A percentile compares a stretch with the other conserved stretches of the same genome.
Conservation (phyloP, 345 rosid genomes). For the Linum tenue region DNA sequence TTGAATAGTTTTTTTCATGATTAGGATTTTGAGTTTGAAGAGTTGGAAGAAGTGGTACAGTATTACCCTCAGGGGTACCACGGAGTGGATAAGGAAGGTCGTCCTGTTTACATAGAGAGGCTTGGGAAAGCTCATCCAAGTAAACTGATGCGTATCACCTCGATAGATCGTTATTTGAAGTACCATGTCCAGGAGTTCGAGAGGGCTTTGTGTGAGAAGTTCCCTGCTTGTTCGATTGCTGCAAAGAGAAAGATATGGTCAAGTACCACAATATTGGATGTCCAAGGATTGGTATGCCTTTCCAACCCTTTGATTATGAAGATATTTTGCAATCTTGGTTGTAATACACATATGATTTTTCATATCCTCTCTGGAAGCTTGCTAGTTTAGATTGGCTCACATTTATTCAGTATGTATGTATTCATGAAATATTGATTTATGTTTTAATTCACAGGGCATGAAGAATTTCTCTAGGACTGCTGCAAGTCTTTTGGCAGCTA, state of each 20-base stretch:
- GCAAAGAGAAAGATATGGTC: slow-evolving; percentile 68
- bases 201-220: slow-evolving; percentile 71
- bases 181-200: slow-evolving; percentile 98
- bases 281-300: slow-evolving; percentile 71
- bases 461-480: slow-evolving; percentile 85
- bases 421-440: background rate
- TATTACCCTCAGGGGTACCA: slow-evolving; percentile 96
- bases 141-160: slow-evolving; percentile 75
- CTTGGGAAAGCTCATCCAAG: slow-evolving; percentile 90
- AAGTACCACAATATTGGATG: slow-evolving; percentile 85
- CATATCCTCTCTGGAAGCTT: background rate
- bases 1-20: background rate
- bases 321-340: too few relatives aligned
- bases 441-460: slow-evolving; percentile 48
- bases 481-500: slow-evolving; percentile 68
- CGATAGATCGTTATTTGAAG: slow-evolving; percentile 66
- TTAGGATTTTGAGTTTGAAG: slow-evolving; percentile 87
- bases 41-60: slow-evolving; percentile 82
- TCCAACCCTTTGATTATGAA: background rate
- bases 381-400: background rate
- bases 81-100: slow-evolving; percentile 94
- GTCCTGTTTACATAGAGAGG: slow-evolving; percentile 88
- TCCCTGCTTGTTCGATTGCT: slow-evolving; percentile 89
- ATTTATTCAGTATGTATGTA: background rate
- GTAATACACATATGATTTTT: too few relatives aligned